Evolutionary conservation across 257 asterid species (phyloP), one percentile per base, ranked within the genome.

Genomic region (Gentiana straminea): DNA sequence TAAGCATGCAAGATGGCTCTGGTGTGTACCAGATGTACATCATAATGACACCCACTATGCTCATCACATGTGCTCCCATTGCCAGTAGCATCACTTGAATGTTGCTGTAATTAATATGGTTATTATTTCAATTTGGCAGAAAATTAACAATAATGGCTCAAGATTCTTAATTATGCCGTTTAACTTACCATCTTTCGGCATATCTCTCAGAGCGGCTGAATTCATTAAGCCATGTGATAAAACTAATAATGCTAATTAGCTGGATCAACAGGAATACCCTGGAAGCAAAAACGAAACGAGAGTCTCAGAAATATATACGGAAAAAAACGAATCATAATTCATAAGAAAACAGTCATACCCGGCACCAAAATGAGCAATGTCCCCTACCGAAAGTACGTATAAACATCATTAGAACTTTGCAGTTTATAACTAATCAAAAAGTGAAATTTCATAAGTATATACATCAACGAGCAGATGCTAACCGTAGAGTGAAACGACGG

Each of bases 11-110:
- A 32, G 80, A 74, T 10, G 77, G 76, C 2, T 77, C 68, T 9
- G 84, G 84, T 4, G 80, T 74, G 55, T 77, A 77, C 84, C 84
- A 77, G 54, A 77, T 71, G 67, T 77, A 77, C 84, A 77, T 77
- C 69, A 77, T 35, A 51, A 77, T 74, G 55, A 77, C 74, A 59
- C 84, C 84, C 7, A 77, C 51, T 59, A 77, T 64, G 78, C 84
- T 74, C 9, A 77, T 57, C 32, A 74, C 68, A 53, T 77, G 74
- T 11, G 84, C 75, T 12, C 64, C 49, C 13, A 78, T 77, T 37
- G 80, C 75, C 35, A 74, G 61, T 15, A 74, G 47, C 84, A 77
- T 77, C 65, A 77, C 73, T 37, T 77, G 76, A 60, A 77, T 61
- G 57, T 63, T 78, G 78, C 84, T 77, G 83, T 68, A 49, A 24